Conservation (phyloP, 1,284 basidiomycete species). For the Leccinum angustisporum region DNA sequence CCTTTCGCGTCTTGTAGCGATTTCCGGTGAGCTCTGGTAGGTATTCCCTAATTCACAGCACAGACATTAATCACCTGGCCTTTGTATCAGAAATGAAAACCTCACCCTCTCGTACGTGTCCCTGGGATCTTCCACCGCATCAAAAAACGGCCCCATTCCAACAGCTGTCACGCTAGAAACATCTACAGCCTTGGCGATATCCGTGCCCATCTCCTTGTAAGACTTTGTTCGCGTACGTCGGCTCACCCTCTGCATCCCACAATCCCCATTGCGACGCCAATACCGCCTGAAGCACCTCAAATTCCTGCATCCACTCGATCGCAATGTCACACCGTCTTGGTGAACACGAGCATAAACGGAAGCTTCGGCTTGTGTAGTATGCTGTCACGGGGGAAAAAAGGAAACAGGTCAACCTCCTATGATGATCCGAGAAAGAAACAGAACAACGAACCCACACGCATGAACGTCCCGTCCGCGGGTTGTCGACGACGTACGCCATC, state of each 20-base stretch:
- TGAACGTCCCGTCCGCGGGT: slow-evolving; percentile 96
- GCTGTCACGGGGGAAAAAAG: slow-evolving; percentile 40
- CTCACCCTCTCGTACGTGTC: slow-evolving; percentile 84
- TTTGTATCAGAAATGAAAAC: slow-evolving; percentile 7
- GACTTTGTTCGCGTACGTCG: slow-evolving; percentile 99
- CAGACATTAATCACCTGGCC: slow-evolving; percentile 12
- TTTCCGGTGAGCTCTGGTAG: slow-evolving; percentile 82
- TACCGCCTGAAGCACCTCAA: slow-evolving; percentile 84
- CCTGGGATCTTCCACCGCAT: slow-evolving; percentile 85
- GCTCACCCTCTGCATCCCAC: slow-evolving; percentile 82
- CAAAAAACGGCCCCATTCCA: slow-evolving; percentile 89
- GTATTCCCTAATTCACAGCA: slow-evolving; percentile 66
- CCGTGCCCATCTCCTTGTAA: slow-evolving; percentile 59
- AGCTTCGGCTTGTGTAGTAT: slow-evolving; percentile 98
- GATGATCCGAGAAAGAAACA: background rate
- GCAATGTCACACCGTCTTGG: slow-evolving; percentile 95
- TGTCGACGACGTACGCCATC: slow-evolving; percentile 97
- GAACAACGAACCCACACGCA: slow-evolving; percentile 79
- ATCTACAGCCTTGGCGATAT: slow-evolving; percentile 78
- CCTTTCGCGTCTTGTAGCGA: slow-evolving; percentile 69
- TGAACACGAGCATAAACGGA: slow-evolving; percentile 98
- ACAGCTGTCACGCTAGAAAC: slow-evolving; percentile 94
- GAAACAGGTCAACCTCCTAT: background rate
- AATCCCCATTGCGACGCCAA: slow-evolving; percentile 64
- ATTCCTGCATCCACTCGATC: slow-evolving; percentile 97